Conservation (phyloP, 148 eudicot genomes). For the Vaccinium myrtillus region DNA sequence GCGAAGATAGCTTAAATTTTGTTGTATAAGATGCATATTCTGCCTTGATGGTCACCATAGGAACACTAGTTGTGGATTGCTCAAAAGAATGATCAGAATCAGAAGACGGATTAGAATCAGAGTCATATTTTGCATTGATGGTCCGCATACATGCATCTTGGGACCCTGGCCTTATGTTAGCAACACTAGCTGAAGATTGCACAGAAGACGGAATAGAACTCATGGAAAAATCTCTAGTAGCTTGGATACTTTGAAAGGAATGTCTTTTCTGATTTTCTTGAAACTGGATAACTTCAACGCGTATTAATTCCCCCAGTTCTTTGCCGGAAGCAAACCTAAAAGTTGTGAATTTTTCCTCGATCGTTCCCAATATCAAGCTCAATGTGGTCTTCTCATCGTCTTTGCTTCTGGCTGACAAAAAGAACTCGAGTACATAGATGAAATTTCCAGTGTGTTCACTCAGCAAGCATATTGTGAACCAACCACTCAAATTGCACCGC, state of each 20-base stretch:
- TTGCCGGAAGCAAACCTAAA: neutral
- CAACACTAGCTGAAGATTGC: too few species aligned
- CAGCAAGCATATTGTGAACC: conserved; percentile 22
- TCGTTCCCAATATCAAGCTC: neutral
- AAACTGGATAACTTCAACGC: neutral
- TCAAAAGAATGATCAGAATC: too few species aligned
- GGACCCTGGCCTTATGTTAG: too few species aligned
- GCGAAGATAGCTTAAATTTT: too few species aligned
- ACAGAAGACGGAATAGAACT: too few species aligned
- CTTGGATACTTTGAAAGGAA: neutral
- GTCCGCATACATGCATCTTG: too few species aligned
- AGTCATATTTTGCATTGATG: too few species aligned
- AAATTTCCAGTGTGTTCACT: neutral
- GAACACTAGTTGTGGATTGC: too few species aligned
- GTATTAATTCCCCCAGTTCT: neutral
- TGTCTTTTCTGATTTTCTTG: neutral
- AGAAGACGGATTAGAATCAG: too few species aligned
- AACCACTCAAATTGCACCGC: neutral
- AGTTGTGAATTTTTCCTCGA: neutral
- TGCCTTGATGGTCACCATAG: too few species aligned
- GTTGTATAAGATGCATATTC: too few species aligned
- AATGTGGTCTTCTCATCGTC: neutral
- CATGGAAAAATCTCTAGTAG: neutral
- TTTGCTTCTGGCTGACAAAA: neutral
- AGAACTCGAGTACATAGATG: neutral